phyloP scores from a whole-genome alignment of 2,329 filamentous ascomycete genomes.

The Diaporthe australafricana region DNA sequence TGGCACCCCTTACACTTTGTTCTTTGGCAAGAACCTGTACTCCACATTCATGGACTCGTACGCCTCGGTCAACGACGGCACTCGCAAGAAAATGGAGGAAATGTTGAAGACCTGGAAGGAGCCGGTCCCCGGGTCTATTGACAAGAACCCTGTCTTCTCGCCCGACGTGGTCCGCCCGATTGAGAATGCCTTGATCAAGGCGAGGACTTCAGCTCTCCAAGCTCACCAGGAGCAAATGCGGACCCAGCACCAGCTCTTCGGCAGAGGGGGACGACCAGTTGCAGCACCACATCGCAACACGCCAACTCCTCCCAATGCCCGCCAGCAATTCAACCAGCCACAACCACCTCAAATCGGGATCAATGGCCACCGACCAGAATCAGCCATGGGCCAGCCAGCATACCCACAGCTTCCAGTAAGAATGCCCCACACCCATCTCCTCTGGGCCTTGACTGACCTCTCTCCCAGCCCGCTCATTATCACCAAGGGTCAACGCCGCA shows the following conservation, averaged over 20 bases:
- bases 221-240: constrained; percentile 67
- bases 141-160: constrained; percentile 91
- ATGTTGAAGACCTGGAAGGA: constrained; percentile 99
- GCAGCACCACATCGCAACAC: constrained; percentile 74
- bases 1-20: constrained; percentile 95
- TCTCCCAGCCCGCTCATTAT: constrained; percentile 41
- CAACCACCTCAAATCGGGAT: constrained; percentile 49
- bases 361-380: constrained; percentile 44
- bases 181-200: constrained; percentile 93
- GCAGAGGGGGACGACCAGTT: constrained; percentile 59
- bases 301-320: constrained; percentile 75
- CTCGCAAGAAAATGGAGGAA: constrained; percentile 92
- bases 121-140: constrained; percentile 91
- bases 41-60: constrained; percentile 98
- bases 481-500: constrained; percentile 45
- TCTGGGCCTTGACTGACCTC: constrained; percentile 35
- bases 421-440: not conserved
- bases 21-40: constrained; percentile 91
- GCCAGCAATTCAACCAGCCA: constrained; percentile 49
- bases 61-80: constrained; percentile 83
- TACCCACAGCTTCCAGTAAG: constrained; percentile 40
- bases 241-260: constrained; percentile 66
- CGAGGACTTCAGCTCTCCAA: constrained; percentile 71
- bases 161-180: constrained; percentile 89
- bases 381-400: constrained; percentile 39